These are phyloP conservation scores for Luzula sylvatica DNA, from an alignment of 176 grass and related monocot species.

Conservation along the genomic window DNA sequence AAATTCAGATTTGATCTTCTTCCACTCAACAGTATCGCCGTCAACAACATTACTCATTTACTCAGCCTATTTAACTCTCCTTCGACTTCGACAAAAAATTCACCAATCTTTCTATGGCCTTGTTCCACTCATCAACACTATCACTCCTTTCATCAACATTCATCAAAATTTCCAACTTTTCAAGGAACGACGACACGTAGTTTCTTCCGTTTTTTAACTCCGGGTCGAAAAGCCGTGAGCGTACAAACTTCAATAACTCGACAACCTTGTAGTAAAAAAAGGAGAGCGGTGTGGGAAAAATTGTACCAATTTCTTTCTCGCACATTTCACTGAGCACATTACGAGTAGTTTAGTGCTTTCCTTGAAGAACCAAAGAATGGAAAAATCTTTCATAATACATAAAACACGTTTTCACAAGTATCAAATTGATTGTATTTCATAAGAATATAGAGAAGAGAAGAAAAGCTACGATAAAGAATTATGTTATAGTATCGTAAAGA, in stretches of 20 bases:
- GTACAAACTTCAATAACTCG: too few relatives aligned
- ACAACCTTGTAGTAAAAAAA: too few relatives aligned
- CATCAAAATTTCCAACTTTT: too few relatives aligned
- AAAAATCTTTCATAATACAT: slow-evolving; percentile 42
- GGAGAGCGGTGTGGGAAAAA: too few relatives aligned
- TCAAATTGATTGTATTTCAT: slow-evolving; percentile 26
- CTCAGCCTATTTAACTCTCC: slow-evolving; percentile 33
- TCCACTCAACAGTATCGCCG: slow-evolving; percentile 53
- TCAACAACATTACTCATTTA: slow-evolving; percentile 40
- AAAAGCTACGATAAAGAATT: slow-evolving; percentile 43
- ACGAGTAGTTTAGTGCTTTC: slow-evolving; percentile 22
- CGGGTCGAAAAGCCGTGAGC: too few relatives aligned
- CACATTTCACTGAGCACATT: slow-evolving; percentile 58
- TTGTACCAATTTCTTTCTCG: slow-evolving; percentile 47
- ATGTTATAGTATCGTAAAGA: slow-evolving; percentile 31
- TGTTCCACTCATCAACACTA: slow-evolving; percentile 34
- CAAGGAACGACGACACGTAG: too few relatives aligned
- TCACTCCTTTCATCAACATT: too few relatives aligned
- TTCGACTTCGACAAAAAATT: slow-evolving; percentile 37
- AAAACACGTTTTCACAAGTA: slow-evolving; percentile 23
- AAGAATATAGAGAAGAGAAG: slow-evolving; percentile 57
- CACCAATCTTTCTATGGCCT: slow-evolving; percentile 37
- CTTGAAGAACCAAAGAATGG: slow-evolving; percentile 39
- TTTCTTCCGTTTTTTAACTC: too few relatives aligned
- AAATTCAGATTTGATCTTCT: slow-evolving; percentile 52